phyloP scores from a whole-genome alignment of 1,284 basidiomycete species.

The Leccinum subspadiceum region DNA sequence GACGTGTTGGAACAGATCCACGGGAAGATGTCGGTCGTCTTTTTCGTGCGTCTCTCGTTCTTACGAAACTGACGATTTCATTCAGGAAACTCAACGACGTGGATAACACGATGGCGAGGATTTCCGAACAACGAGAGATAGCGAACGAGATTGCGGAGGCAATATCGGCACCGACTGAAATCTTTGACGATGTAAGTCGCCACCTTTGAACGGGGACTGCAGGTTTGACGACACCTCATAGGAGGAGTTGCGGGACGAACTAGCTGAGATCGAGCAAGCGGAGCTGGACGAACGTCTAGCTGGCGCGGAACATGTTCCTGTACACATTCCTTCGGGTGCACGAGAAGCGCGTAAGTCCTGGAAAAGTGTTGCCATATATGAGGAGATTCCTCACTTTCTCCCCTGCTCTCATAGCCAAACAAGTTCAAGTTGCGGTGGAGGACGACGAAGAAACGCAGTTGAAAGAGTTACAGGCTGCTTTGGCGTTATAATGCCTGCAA shows the following conservation, averaged over 20 bases:
- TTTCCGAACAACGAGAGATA: conserved; percentile 91
- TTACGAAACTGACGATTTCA: conserved; percentile 1
- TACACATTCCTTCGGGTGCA: conserved; percentile 76
- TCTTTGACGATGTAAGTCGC: conserved; percentile 72
- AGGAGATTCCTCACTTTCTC: conserved; percentile 6
- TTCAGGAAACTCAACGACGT: conserved; percentile 87
- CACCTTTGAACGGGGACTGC: conserved; percentile 2
- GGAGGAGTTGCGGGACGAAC: conserved; percentile 82
- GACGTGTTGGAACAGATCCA: conserved; percentile 93
- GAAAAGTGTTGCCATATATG: conserved; percentile 1
- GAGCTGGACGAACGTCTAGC: conserved; percentile 85
- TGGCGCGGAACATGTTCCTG: conserved; percentile 88
- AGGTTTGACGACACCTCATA: conserved; percentile 36
- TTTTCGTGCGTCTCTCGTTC: neutral
- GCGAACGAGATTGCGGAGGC: conserved; percentile 96
- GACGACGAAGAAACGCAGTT: conserved; percentile 95
- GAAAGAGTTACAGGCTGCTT: conserved; percentile 85
- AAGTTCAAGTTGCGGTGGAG: conserved; percentile 55
- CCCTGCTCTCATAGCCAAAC: conserved; percentile 16
- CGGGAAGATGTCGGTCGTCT: conserved; percentile 74
- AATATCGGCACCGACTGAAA: conserved; percentile 78
- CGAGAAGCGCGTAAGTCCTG: conserved; percentile 54
- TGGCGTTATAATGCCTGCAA: conserved; percentile 68
- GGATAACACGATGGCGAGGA: conserved; percentile 87
- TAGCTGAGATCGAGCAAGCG: conserved; percentile 91